Base-by-base conservation (phyloP, 2,329 filamentous ascomycete species). In the Diplodia corticola region DNA sequence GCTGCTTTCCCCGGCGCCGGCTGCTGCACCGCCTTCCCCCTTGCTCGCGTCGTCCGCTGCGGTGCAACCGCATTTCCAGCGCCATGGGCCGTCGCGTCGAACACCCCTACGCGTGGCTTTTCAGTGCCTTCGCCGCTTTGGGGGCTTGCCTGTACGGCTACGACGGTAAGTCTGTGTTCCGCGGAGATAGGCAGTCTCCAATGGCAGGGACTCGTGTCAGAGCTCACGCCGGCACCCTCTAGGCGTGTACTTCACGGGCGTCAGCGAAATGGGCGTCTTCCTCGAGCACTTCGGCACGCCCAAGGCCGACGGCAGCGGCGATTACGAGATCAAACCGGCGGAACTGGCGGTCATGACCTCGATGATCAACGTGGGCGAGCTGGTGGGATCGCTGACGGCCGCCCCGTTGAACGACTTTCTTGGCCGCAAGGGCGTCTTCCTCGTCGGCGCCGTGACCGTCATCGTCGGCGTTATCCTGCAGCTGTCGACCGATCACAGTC, bases 361-460 rank as follows among this genome's bases (percentile, higher is more conserved):
- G 65, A 75, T 78, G 71, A 80, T 80, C 69, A 77, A 80, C 64
- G 72, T 80, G 24, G 78, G 77, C 57, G 78, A 80, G 63, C 69
- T 80, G 26, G 69, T 76, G 20, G 78, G 77, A 15, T 78, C 78
- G 5, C 67, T 80, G 4, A 28, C 68, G 1, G 73, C 78, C 5
- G 77, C 78, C 2, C 78, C 76, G 6, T 64, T 80, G n/a, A 79
- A 80, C 68, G 77, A 79, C 35, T 46, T 63, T 0, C 65, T 74
- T 53, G 76, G 76, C 53, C 73, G 77, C 44, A 79, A 78, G 66
- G 70, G 66, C n/a, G 72, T 75, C 54, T 75, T 78, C 37, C 22
- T 73, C 1, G 65, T 68, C 15, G 75, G 72, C n/a, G 70, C 73
- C 22, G 15, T 73, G 9, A 67, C 68, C 12, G 72, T 78, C n/a